Conservation (phyloP, 805 yeast species). For the Kurtzmaniella fragi region DNA sequence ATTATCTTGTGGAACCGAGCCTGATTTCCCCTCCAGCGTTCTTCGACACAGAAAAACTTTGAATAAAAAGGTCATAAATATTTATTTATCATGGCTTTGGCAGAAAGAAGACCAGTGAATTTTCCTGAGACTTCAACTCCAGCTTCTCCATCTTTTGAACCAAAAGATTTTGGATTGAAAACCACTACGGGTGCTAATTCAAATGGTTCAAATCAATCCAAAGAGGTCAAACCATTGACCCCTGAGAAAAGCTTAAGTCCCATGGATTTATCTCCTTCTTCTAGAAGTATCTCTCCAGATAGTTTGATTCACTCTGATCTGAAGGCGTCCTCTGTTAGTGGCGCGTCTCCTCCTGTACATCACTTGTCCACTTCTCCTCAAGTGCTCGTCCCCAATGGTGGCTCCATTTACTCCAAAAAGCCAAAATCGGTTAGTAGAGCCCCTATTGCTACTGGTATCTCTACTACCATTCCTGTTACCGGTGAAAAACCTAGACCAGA, state of each 20-base stretch:
- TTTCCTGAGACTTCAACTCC: conserved; percentile 44
- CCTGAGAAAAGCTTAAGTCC: conserved; percentile 25
- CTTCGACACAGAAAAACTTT: too few species aligned
- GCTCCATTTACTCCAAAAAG: conserved; percentile 18
- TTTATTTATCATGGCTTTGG: conserved; percentile 47
- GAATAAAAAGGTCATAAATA: too few species aligned
- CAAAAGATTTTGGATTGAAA: conserved; percentile 16
- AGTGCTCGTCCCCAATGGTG: background rate
- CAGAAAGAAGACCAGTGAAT: conserved; percentile 61
- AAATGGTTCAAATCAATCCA: background rate
- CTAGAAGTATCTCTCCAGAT: conserved; percentile 40
- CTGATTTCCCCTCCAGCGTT: too few species aligned
- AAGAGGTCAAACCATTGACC: conserved; percentile 17
- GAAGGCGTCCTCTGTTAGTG: conserved; percentile 22
- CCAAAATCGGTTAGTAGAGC: conserved; percentile 38
- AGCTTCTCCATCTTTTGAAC: conserved; percentile 38
- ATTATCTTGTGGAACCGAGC: conserved; percentile 1
- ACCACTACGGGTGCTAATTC: conserved; percentile 2
- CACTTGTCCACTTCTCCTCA: conserved; percentile 9
- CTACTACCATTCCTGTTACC: conserved; percentile 76
- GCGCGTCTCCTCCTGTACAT: conserved; percentile 22
- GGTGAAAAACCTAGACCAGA: conserved; percentile 66
- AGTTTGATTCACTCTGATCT: conserved; percentile 30
- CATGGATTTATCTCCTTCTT: conserved; percentile 28
- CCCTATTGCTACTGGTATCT: conserved; percentile 65